Conservation (phyloP, 257 asterid genomes). For the Scutellaria galericulata region DNA sequence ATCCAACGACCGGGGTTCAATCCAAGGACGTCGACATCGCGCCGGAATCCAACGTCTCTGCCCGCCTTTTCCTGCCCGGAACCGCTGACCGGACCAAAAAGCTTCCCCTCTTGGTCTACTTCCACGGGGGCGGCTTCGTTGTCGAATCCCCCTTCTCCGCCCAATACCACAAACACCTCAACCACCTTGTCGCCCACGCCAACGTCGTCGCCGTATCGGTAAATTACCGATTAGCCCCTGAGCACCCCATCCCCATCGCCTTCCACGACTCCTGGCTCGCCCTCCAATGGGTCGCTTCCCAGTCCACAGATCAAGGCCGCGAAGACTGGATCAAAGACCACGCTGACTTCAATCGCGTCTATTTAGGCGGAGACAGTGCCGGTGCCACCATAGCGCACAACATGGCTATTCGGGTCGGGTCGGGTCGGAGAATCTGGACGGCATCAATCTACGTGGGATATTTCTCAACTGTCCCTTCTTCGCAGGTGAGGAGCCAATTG, state of each 20-base stretch:
- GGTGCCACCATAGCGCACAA: slow-evolving; percentile 63
- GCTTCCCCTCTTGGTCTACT: slow-evolving; percentile 57
- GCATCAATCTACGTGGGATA: slow-evolving; percentile 47
- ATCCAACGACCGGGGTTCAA: slow-evolving; percentile 43
- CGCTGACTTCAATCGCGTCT: slow-evolving; percentile 55
- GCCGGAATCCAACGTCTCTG: slow-evolving; percentile 44
- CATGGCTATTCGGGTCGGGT: slow-evolving; percentile 43
- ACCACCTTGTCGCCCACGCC: slow-evolving; percentile 42
- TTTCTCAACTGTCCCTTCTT: slow-evolving; percentile 60
- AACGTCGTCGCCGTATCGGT: slow-evolving; percentile 43
- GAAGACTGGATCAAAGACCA: slow-evolving; percentile 53
- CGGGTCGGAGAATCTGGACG: slow-evolving; percentile 42
- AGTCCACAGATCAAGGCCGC: slow-evolving; percentile 19
- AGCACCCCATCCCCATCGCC: slow-evolving; percentile 43
- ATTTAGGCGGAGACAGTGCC: slow-evolving; percentile 69
- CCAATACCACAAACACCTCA: slow-evolving; percentile 44
- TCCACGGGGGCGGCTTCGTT: slow-evolving; percentile 62
- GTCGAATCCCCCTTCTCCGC: slow-evolving; percentile 48
- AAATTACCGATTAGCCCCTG: slow-evolving; percentile 48
- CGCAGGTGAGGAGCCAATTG: slow-evolving; percentile 52
- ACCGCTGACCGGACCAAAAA: slow-evolving; percentile 32
- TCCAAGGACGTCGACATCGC: slow-evolving; percentile 53
- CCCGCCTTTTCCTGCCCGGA: slow-evolving; percentile 50
- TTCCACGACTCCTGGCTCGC: slow-evolving; percentile 46
- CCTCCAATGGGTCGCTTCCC: slow-evolving; percentile 41